Conservation (phyloP, 331 rosid genomes). For the Erythrophleum ivorense region DNA sequence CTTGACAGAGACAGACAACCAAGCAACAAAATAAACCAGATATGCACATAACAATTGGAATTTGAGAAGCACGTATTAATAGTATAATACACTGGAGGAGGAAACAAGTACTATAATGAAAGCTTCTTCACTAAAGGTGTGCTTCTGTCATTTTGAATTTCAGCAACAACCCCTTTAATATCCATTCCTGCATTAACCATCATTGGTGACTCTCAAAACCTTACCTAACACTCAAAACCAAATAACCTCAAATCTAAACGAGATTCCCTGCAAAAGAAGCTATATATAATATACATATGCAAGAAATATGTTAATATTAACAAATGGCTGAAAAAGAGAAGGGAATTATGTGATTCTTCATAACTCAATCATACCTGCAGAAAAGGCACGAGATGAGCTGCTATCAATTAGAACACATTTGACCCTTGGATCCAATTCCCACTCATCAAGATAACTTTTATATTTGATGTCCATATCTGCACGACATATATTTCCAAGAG, state of each 20-base stretch:
- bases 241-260: constrained; percentile 43
- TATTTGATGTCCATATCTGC: constrained; percentile 92
- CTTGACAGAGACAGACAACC: constrained; percentile 2
- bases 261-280: constrained; percentile 40
- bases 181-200: constrained; percentile 91
- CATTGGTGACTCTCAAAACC: constrained; percentile 70
- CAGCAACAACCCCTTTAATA: constrained; percentile 98
- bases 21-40: constrained; percentile 37
- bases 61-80: constrained; percentile 32
- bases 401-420: constrained; percentile 89
- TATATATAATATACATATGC: constrained; percentile 15
- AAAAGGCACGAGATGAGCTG: constrained; percentile 91
- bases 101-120: constrained; percentile 51
- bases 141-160: constrained; percentile 85
- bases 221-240: constrained; percentile 55
- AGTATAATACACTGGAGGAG: constrained; percentile 16
- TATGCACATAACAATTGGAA: constrained; percentile 34
- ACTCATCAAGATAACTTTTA: constrained; percentile 80
- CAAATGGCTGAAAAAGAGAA: constrained; percentile 8
- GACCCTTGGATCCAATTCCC: constrained; percentile 86
- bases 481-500: constrained; percentile 24
- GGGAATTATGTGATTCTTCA: constrained; percentile 10
- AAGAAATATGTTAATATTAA: constrained; percentile 32
- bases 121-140: constrained; percentile 93
- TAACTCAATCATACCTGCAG: constrained; percentile 70